phyloP scores from a whole-genome alignment of 2,329 filamentous ascomycete species.

The Xylogone sp. region DNA sequence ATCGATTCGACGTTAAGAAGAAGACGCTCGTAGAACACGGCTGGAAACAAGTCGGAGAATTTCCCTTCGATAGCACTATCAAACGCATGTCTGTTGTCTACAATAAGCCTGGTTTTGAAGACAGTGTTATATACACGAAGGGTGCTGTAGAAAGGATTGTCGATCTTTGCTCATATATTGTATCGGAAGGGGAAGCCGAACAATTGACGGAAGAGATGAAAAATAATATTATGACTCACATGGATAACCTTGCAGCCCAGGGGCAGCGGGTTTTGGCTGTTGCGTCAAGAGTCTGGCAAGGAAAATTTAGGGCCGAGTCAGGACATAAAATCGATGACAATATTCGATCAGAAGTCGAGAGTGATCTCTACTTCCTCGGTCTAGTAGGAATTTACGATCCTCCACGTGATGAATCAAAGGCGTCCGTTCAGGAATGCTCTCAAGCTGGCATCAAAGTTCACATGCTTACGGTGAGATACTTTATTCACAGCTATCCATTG shows the following conservation, averaged over 20 bases:
- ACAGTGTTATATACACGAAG: constrained; percentile 51
- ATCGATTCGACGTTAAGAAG: constrained; percentile 51
- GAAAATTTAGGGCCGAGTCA: constrained; percentile 12
- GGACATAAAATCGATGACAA: constrained; percentile 14
- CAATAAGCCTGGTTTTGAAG: constrained; percentile 22
- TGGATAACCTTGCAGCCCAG: constrained; percentile 51
- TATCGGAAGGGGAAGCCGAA: constrained; percentile 35
- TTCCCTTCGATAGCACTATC: constrained; percentile 60
- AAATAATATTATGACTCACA: constrained; percentile 47
- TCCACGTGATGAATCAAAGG: constrained; percentile 53
- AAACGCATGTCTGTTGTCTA: constrained; percentile 67
- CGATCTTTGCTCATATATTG: constrained; percentile 47
- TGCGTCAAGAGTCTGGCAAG: constrained; percentile 35
- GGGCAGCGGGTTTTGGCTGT: constrained; percentile 59
- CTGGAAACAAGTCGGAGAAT: constrained; percentile 55
- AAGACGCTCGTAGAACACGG: constrained; percentile 33
- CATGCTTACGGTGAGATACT: constrained; percentile 64
- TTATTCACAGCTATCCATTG: not conserved
- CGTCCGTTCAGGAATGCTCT: constrained; percentile 56
- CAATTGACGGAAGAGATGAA: constrained; percentile 36
- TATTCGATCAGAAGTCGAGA: constrained; percentile 41
- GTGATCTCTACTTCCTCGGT: constrained; percentile 49
- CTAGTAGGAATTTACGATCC: constrained; percentile 57
- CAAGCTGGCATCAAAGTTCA: constrained; percentile 68
- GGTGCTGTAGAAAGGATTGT: constrained; percentile 60